Conservation (phyloP, 768 basidiomycete species). For the Macrolepiota fuliginosa region DNA sequence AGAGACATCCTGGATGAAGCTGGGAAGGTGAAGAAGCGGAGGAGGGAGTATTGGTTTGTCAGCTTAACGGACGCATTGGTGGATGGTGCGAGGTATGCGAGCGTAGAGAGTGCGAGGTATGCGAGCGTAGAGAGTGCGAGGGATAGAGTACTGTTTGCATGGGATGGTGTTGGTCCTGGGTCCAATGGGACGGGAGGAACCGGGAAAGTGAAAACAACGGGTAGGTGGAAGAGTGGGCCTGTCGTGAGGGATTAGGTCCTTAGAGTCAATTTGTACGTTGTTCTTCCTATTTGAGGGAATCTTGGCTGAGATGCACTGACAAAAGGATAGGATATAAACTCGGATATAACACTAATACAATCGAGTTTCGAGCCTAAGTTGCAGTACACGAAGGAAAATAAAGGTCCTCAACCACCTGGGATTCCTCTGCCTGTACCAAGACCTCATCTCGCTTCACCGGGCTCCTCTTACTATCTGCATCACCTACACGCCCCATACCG, state of each 20-base stretch:
- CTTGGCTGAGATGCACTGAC: no score
- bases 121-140: constrained; percentile 20
- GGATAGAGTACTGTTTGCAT: constrained; percentile 24
- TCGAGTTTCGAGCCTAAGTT: no score
- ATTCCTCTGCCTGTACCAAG: no score
- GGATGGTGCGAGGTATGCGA: constrained; percentile 19
- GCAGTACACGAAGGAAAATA: no score
- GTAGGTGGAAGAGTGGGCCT: constrained; percentile 28
- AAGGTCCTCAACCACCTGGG: no score
- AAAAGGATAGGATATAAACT: no score
- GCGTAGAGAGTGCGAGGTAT: constrained; percentile 16
- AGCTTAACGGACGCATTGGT: constrained; percentile 26
- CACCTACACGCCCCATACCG: no score
- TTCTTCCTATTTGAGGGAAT: no score
- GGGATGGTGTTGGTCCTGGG: constrained; percentile 21
- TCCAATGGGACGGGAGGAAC: not conserved
- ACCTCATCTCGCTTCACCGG: no score
- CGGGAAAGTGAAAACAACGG: constrained; percentile 7
- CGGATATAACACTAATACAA: no score
- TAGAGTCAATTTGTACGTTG: no score
- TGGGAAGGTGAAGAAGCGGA: not conserved
- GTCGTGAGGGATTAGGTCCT: constrained; percentile 14
- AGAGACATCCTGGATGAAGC: constrained; percentile 16
- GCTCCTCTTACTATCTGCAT: no score
- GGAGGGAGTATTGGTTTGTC: constrained; percentile 33